phyloP scores from a whole-genome alignment of 2,329 filamentous ascomycete genomes.

The Penicillium sp. region DNA sequence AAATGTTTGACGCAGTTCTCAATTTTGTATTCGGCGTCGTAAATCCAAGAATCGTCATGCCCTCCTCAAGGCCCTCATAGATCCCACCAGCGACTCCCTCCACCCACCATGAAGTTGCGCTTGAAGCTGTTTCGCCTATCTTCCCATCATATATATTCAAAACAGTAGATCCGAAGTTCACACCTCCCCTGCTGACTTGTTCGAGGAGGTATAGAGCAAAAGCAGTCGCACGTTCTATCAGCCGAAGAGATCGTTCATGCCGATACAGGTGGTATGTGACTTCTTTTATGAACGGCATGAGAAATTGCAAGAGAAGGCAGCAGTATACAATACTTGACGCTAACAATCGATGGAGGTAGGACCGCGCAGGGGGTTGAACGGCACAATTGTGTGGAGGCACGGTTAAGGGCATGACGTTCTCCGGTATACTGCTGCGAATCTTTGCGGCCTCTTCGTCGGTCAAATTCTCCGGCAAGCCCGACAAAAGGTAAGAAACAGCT shows the following conservation, averaged over 20 bases:
- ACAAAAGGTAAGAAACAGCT: constrained; percentile 44
- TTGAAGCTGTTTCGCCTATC: constrained; percentile 63
- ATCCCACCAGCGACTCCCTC: constrained; percentile 69
- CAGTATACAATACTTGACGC: constrained; percentile 62
- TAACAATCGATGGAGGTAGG: constrained; percentile 63
- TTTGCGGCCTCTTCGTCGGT: constrained; percentile 35
- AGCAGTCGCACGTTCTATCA: constrained; percentile 64
- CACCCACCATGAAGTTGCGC: constrained; percentile 64
- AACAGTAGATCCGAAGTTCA: constrained; percentile 60
- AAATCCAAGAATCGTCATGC: constrained; percentile 53
- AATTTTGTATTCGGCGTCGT: constrained; percentile 5
- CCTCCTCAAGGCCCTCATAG: constrained; percentile 65
- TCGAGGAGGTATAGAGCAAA: constrained; percentile 60
- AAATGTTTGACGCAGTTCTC: background rate
- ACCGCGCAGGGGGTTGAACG: constrained; percentile 31
- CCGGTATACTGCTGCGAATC: constrained; percentile 35
- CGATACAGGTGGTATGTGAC: constrained; percentile 60
- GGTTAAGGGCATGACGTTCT: constrained; percentile 25
- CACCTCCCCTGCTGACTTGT: constrained; percentile 56
- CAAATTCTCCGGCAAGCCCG: constrained; percentile 39
- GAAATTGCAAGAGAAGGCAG: constrained; percentile 64
- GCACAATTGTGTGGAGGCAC: background rate
- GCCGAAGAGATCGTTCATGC: constrained; percentile 69
- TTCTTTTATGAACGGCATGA: constrained; percentile 65
- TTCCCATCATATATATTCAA: constrained; percentile 67